Conservation (phyloP, 108 stramenopile genomes). For the Skeletonema tropicum region DNA sequence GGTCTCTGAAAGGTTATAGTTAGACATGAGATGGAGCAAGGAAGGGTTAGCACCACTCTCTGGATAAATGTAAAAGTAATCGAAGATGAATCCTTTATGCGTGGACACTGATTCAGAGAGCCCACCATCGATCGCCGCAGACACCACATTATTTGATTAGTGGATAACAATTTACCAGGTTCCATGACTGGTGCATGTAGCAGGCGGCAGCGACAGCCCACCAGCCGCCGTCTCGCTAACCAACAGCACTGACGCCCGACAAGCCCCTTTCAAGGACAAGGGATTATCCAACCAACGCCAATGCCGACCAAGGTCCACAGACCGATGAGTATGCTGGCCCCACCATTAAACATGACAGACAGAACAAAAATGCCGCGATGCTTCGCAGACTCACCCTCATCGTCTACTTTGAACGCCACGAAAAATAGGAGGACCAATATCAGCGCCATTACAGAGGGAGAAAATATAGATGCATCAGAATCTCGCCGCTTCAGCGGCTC, state of each 20-base stretch:
- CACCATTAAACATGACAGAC: neutral
- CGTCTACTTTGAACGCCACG: neutral
- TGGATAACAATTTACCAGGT: neutral
- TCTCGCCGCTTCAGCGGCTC: neutral
- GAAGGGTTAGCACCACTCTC: neutral
- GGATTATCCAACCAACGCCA: neutral
- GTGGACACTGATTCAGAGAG: neutral
- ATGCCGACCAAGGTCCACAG: neutral
- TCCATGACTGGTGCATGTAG: neutral
- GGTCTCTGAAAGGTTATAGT: neutral
- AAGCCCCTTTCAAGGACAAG: neutral
- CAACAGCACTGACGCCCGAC: neutral
- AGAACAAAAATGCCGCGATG: neutral
- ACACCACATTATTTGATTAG: neutral
- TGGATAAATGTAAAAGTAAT: neutral
- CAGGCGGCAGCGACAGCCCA: neutral
- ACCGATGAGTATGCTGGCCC: neutral
- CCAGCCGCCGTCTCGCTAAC: neutral
- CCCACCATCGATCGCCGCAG: neutral
- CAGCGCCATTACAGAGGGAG: neutral
- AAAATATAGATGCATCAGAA: neutral
- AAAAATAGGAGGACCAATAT: neutral
- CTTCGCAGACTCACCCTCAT: neutral
- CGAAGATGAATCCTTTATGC: neutral
- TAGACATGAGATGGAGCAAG: neutral